Conservation (phyloP, 75 land plant species). For the Pseudotsuga menziesii region DNA sequence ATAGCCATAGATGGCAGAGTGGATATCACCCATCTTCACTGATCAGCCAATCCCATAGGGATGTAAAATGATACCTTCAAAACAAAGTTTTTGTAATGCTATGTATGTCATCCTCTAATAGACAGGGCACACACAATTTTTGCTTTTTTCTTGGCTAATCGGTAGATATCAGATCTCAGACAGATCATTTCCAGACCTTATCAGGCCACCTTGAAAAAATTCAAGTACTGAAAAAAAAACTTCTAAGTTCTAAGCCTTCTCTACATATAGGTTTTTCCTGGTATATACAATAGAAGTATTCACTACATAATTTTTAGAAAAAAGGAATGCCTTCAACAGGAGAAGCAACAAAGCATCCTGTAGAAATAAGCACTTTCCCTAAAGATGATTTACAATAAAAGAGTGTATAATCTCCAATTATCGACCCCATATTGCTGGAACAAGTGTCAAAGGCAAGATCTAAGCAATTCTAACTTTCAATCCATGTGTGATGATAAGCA, state of each 20-base stretch:
- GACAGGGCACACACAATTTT: not conserved
- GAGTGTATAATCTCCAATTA: not conserved
- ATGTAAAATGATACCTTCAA: not conserved
- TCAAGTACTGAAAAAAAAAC: not conserved
- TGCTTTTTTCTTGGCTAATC: not conserved
- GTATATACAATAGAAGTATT: conserved; percentile 6
- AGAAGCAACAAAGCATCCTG: not conserved
- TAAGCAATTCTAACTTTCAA: not conserved
- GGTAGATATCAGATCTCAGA: conserved; percentile 4
- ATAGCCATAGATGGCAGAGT: not conserved
- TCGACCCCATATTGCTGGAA: not conserved
- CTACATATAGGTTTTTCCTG: conserved; percentile 5
- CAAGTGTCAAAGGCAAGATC: not conserved
- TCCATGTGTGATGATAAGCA: conserved; percentile 2
- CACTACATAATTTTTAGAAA: not conserved
- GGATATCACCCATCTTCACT: conserved; percentile 10
- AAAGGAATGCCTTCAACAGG: not conserved
- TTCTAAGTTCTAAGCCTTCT: not conserved
- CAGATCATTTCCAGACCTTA: not conserved
- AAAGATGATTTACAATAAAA: not conserved
- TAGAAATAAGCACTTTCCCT: conserved; percentile 4
- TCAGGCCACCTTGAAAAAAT: not conserved
- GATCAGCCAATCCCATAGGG: conserved; percentile 3
- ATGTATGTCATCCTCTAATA: not conserved
- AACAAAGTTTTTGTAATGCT: not conserved